phyloP scores from a whole-genome alignment of 2,329 filamentous ascomycete species.

The Trichophyton simii region DNA sequence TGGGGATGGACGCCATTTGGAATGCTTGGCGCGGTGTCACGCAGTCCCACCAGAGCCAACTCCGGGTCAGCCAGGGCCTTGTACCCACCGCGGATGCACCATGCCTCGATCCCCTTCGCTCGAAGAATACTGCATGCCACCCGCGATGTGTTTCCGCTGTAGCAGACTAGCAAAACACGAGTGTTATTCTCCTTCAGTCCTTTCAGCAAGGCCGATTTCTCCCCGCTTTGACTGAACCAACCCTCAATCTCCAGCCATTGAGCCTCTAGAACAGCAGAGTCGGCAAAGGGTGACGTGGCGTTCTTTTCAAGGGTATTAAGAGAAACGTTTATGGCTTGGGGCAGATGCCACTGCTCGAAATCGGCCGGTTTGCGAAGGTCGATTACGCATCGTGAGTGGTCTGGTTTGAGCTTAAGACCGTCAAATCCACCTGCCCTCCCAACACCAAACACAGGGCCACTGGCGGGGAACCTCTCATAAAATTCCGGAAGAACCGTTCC shows the following conservation, averaged over 20 bases:
- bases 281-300: conserved; percentile 36
- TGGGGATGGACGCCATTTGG: neutral
- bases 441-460: neutral
- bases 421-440: neutral
- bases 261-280: conserved; percentile 31
- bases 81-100: conserved; percentile 36
- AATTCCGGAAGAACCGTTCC: conserved; percentile 29
- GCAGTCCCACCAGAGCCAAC: neutral
- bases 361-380: conserved; percentile 36
- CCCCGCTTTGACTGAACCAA: conserved; percentile 24
- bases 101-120: conserved; percentile 38
- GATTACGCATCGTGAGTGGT: conserved; percentile 25
- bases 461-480: conserved; percentile 12
- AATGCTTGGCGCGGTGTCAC: neutral
- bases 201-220: neutral
- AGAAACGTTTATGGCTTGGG: conserved; percentile 36
- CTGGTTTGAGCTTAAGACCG: neutral
- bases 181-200: neutral
- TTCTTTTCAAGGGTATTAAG: conserved; percentile 25
- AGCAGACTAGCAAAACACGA: conserved; percentile 38
- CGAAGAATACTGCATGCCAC: conserved; percentile 44
- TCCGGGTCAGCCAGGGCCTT: neutral
- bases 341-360: conserved; percentile 34
- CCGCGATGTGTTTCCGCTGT: conserved; percentile 43
- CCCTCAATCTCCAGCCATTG: conserved; percentile 40